These are phyloP conservation scores for Candida mattraensis DNA, from an alignment of 805 yeast species.

Conservation along the genomic window DNA sequence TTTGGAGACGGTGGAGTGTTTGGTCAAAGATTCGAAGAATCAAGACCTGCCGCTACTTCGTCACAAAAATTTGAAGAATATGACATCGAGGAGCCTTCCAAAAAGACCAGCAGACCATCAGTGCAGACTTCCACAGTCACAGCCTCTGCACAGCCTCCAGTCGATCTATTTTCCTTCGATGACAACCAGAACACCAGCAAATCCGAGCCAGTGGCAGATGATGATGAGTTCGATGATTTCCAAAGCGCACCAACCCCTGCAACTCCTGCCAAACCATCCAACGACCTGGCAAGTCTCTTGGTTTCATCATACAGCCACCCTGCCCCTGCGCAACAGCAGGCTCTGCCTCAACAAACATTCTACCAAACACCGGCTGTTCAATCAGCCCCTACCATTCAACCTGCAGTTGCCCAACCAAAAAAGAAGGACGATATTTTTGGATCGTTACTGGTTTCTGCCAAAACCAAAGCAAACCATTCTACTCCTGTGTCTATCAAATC, in stretches of 20 bases:
- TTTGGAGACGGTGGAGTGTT: conserved; percentile 73
- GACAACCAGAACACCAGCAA: conserved; percentile 27
- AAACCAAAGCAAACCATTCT: conserved; percentile 40
- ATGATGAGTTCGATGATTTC: conserved; percentile 47
- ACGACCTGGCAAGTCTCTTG: conserved; percentile 35
- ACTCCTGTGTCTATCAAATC: conserved; percentile 11
- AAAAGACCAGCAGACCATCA: conserved; percentile 34
- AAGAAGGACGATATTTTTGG: conserved; percentile 68
- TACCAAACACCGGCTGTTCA: conserved; percentile 18
- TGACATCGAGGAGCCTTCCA: conserved; percentile 42
- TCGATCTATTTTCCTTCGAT: conserved; percentile 52
- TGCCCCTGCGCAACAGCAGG: conserved; percentile 18
- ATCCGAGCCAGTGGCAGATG: conserved; percentile 8
- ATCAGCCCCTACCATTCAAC: conserved; percentile 9
- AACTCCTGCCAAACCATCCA: conserved; percentile 18
- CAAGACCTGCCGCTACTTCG: conserved; percentile 45
- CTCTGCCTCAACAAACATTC: conserved; percentile 3
- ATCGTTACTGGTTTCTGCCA: conserved; percentile 65
- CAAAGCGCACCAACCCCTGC: conserved; percentile 60
- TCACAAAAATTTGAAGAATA: conserved; percentile 59
- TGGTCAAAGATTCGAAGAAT: conserved; percentile 64
- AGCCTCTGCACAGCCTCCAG: conserved; percentile 39
- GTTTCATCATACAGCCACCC: conserved; percentile 28
- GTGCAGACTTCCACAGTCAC: conserved; percentile 42
- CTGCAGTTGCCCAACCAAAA: conserved; percentile 40